Evolutionary conservation across 805 yeast species (phyloP).

Genomic region (Starmerella davenportii): DNA sequence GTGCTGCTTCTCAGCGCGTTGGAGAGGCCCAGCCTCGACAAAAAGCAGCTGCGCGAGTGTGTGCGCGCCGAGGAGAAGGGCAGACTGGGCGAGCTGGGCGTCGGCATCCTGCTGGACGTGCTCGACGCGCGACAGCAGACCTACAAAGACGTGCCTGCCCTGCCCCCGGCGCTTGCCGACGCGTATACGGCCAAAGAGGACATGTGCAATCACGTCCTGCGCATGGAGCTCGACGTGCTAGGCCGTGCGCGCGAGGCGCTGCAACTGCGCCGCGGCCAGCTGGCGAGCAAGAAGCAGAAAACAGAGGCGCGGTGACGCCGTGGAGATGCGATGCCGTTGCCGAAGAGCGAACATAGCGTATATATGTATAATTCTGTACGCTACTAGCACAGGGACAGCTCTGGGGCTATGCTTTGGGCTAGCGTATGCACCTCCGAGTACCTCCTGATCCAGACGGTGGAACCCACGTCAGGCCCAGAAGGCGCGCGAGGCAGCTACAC

Average conservation of each 20-base stretch:
- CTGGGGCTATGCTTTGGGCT: too few species aligned
- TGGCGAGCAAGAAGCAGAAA: too few species aligned
- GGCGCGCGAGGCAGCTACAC: too few species aligned
- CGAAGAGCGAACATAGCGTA: too few species aligned
- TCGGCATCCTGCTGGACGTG: background rate
- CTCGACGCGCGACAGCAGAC: background rate
- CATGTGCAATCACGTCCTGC: slow-evolving; percentile 18
- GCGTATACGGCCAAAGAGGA: slow-evolving; percentile 6
- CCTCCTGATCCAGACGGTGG: too few species aligned
- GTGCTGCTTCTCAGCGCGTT: slow-evolving; percentile 5
- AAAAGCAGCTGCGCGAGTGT: background rate
- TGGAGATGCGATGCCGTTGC: too few species aligned
- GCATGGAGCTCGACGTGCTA: slow-evolving; percentile 19
- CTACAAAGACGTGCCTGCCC: background rate
- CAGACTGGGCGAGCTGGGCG: background rate
- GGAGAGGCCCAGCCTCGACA: slow-evolving; percentile 7
- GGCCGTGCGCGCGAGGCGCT: slow-evolving; percentile 15
- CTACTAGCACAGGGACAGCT: too few species aligned
- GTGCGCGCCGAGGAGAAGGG: background rate
- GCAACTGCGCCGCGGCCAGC: too few species aligned
- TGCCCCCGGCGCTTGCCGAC: background rate
- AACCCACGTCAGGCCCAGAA: too few species aligned
- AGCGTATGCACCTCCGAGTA: too few species aligned
- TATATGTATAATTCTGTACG: too few species aligned
- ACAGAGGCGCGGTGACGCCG: too few species aligned